A percentile compares a stretch with the other conserved stretches of the same genome.
phyloP scores from a whole-genome alignment of 2,329 filamentous ascomycete genomes.

The Cercospora sesami region DNA sequence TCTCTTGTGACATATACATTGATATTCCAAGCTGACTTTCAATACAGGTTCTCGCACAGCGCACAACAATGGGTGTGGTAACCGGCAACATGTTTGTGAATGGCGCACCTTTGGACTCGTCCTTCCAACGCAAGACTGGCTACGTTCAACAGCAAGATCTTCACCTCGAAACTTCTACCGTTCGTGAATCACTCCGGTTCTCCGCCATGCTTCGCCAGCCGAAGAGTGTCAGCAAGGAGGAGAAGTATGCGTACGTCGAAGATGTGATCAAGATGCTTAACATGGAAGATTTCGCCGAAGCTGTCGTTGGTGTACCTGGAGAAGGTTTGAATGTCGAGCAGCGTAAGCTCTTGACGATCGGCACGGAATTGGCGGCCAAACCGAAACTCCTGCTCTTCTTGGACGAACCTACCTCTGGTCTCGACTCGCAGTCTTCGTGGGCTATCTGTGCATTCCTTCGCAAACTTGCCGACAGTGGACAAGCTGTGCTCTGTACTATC shows the following conservation, averaged over 20 bases:
- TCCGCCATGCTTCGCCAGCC: conserved; percentile 61
- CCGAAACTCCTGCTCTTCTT: conserved; percentile 64
- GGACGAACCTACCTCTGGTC: conserved; percentile 60
- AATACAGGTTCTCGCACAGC: conserved; percentile 51
- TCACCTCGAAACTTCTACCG: conserved; percentile 57
- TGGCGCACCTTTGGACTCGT: conserved; percentile 56
- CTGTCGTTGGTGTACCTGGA: conserved; percentile 62
- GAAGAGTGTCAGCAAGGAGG: conserved; percentile 52
- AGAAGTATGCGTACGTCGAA: conserved; percentile 64
- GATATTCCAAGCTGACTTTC: conserved; percentile 1
- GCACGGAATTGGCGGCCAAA: conserved; percentile 43
- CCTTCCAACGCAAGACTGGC: conserved; percentile 65
- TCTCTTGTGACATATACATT: not conserved
- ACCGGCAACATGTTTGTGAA: conserved; percentile 68
- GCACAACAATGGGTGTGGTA: conserved; percentile 62
- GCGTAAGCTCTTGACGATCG: conserved; percentile 62
- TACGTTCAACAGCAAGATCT: conserved; percentile 69
- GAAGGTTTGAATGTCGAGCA: conserved; percentile 63
- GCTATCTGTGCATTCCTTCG: conserved; percentile 63
- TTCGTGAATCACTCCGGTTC: conserved; percentile 57
- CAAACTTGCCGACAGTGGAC: conserved; percentile 56
- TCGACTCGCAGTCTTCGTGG: conserved; percentile 65
- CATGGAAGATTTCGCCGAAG: conserved; percentile 66
- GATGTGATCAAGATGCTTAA: conserved; percentile 66
- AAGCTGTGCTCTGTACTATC: conserved; percentile 51